A percentile compares a stretch with the other conserved stretches of the same genome.
These are phyloP conservation scores for Cyberlindnera lachancei DNA, from an alignment of 805 yeast genomes.

Conservation along the genomic window DNA sequence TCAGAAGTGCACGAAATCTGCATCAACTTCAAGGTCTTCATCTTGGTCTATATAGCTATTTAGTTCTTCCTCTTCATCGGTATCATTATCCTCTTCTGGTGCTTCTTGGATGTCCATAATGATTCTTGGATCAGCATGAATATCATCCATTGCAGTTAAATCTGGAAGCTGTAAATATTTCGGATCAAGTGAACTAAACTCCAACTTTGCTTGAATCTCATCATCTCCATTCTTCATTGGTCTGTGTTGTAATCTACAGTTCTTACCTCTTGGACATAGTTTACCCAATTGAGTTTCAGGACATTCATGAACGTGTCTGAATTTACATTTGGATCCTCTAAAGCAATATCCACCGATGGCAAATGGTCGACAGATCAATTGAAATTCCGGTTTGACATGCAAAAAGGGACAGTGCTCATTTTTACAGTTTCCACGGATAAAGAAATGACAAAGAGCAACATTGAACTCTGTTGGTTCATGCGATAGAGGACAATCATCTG, in stretches of 20 bases:
- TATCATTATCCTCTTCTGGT: constrained; percentile 5
- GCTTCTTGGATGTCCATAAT: constrained; percentile 17
- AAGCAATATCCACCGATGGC: constrained; percentile 64
- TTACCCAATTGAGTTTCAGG: constrained; percentile 66
- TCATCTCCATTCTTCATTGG: too few species aligned
- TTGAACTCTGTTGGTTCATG: constrained; percentile 56
- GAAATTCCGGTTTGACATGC: constrained; percentile 37
- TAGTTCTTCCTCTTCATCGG: constrained; percentile 24
- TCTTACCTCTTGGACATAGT: constrained; percentile 42
- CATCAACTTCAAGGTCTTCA: constrained; percentile 15
- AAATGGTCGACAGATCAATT: constrained; percentile 57
- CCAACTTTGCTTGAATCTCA: constrained; percentile 17
- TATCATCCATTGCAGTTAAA: constrained; percentile 10
- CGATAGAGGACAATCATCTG: constrained; percentile 41
- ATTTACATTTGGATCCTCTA: constrained; percentile 49
- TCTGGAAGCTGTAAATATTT: constrained; percentile 18
- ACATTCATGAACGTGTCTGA: constrained; percentile 53
- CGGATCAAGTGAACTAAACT: constrained; percentile 15
- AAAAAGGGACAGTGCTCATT: constrained; percentile 43
- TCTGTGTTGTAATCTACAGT: constrained; percentile 49
- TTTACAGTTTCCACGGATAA: constrained; percentile 38
- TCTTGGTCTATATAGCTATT: constrained; percentile 8
- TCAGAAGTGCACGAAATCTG: constrained; percentile 23
- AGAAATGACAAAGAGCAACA: constrained; percentile 51
- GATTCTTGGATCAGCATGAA: constrained; percentile 19